Percentiles rank a stretch among this genome's conserved stretches.
These are phyloP conservation scores for Omphalea diandra DNA, from an alignment of 441 rosid species.

Conservation along the genomic window DNA sequence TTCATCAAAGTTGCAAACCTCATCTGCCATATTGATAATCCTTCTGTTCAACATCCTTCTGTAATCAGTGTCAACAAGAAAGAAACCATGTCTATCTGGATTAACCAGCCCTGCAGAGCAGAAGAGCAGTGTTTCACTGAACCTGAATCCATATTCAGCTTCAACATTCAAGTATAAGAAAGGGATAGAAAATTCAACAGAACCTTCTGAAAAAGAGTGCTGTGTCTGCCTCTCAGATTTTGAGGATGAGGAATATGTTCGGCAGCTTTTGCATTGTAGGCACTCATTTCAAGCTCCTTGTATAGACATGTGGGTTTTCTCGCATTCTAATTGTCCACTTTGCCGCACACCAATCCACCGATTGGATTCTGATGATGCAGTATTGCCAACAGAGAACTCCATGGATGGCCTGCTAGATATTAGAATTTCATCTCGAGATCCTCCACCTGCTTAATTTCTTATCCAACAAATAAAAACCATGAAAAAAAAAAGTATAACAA, in stretches of 20 bases:
- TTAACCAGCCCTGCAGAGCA: neutral
- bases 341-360: constrained; percentile 58
- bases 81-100: constrained; percentile 1
- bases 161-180: constrained; percentile 23
- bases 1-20: neutral
- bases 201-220: constrained; percentile 38
- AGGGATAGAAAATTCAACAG: constrained; percentile 1
- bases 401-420: constrained; percentile 10
- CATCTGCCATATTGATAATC: neutral
- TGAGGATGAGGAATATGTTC: constrained; percentile 65
- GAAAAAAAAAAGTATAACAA: too few species aligned
- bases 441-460: neutral
- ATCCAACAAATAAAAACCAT: neutral
- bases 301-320: constrained; percentile 80
- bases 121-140: neutral
- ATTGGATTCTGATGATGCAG: neutral
- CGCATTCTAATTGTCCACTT: constrained; percentile 74
- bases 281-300: constrained; percentile 71
- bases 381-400: constrained; percentile 12
- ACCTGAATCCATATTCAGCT: constrained; percentile 5
- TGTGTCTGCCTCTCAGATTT: constrained; percentile 73
- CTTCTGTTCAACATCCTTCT: neutral
- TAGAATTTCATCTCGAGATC: constrained; percentile 8
- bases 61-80: neutral
- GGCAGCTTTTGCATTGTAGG: constrained; percentile 63